Percentiles rank a stretch among this genome's conserved stretches.
Conservation (phyloP, 2,329 filamentous ascomycete species). For the Emmonsia crescens region DNA sequence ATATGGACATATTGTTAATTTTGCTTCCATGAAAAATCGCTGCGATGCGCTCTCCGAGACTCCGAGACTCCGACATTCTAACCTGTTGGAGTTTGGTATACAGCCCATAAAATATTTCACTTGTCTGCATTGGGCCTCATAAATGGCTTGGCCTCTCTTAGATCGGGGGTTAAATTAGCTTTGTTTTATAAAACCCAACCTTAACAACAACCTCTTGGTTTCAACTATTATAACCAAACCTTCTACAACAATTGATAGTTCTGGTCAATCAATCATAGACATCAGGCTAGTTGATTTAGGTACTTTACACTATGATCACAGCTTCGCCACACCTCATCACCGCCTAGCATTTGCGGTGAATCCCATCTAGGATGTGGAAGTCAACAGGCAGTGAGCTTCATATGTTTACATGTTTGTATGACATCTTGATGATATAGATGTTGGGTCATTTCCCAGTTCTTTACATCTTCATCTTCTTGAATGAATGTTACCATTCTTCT, state of each 20-base stretch:
- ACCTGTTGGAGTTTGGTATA: background rate
- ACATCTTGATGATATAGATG: background rate
- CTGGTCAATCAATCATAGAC: background rate
- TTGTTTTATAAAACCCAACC: too few species aligned
- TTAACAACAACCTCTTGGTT: too few species aligned
- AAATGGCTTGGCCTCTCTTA: too few species aligned
- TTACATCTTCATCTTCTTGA: background rate
- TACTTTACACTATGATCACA: background rate
- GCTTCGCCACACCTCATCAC: background rate
- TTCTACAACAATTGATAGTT: background rate
- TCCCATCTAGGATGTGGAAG: background rate
- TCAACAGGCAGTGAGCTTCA: too few species aligned
- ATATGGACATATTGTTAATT: too few species aligned
- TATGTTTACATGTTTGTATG: background rate
- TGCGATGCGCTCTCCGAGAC: background rate
- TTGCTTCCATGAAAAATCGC: too few species aligned
- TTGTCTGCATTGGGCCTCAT: too few species aligned
- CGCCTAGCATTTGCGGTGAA: background rate
- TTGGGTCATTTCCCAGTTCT: background rate
- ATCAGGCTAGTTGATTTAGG: background rate
- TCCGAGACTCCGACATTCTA: background rate
- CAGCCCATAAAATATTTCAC: too few species aligned
- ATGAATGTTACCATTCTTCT: background rate
- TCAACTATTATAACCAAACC: too few species aligned
- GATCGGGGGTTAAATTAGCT: too few species aligned